Evolutionary conservation across 768 basidiomycete genomes (phyloP).

Genomic region (Mycena chlorophos): DNA sequence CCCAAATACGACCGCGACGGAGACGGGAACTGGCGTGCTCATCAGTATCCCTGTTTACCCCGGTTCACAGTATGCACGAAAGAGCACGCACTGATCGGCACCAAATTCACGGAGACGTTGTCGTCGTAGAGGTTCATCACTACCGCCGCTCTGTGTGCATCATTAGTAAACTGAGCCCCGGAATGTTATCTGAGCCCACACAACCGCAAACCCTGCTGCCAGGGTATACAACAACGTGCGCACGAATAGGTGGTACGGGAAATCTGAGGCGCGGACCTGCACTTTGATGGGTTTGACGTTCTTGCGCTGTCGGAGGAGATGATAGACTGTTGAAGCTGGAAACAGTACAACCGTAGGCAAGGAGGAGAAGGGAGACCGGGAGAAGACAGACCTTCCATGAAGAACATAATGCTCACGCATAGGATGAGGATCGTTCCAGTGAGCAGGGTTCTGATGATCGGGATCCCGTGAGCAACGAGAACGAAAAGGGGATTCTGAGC

Average conservation of each 20-base stretch:
- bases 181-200: background rate
- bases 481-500: background rate
- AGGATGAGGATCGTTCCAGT: background rate
- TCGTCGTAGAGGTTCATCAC: background rate
- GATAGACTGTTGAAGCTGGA: background rate
- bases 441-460: background rate
- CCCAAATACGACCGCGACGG: background rate
- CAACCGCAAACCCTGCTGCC: background rate
- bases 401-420: background rate
- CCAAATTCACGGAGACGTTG: background rate
- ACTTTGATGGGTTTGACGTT: background rate
- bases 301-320: background rate
- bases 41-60: background rate
- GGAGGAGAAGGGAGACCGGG: background rate
- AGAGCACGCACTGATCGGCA: background rate
- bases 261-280: background rate
- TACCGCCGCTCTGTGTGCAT: background rate
- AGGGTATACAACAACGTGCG: background rate
- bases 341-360: background rate
- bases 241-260: background rate
- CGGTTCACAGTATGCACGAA: background rate
- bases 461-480: background rate
- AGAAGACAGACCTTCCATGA: background rate
- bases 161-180: background rate
- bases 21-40: background rate